These are phyloP conservation scores for Yamadazyma sp. DNA, from an alignment of 805 yeast genomes.

Conservation along the genomic window DNA sequence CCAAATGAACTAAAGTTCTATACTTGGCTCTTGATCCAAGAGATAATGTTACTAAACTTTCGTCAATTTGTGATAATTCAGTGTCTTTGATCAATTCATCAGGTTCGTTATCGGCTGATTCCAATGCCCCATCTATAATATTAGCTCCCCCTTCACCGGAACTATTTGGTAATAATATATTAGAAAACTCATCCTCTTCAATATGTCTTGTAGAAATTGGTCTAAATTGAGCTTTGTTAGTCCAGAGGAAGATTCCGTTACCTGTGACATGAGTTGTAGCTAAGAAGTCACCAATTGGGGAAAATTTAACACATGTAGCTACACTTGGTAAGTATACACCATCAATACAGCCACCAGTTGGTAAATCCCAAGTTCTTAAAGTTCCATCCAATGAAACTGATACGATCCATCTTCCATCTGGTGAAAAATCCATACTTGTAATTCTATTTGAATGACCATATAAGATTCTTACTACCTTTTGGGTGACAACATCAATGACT, in stretches of 20 bases:
- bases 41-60: constrained; percentile 68
- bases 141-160: constrained; percentile 76
- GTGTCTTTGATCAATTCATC: constrained; percentile 32
- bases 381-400: constrained; percentile 83
- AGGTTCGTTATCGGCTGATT: constrained; percentile 21
- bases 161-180: constrained; percentile 64
- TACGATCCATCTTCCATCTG: constrained; percentile 94
- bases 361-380: constrained; percentile 94
- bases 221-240: constrained; percentile 80
- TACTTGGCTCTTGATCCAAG: constrained; percentile 74
- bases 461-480: constrained; percentile 77
- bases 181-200: constrained; percentile 69
- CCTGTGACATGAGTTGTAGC: constrained; percentile 92
- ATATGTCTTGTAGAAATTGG: constrained; percentile 73
- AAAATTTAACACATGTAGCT: constrained; percentile 76
- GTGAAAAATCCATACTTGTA: constrained; percentile 84
- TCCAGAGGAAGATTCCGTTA: constrained; percentile 90
- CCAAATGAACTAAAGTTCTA: constrained; percentile 75
- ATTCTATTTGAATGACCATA: constrained; percentile 89
- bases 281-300: constrained; percentile 84
- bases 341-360: constrained; percentile 95
- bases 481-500: constrained; percentile 78
- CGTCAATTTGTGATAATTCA: constrained; percentile 59
- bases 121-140: constrained; percentile 76
- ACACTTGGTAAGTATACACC: constrained; percentile 76